phyloP scores from a whole-genome alignment of 192 early-diverging fungal species.

The Fimicolochytrium jonesii region DNA sequence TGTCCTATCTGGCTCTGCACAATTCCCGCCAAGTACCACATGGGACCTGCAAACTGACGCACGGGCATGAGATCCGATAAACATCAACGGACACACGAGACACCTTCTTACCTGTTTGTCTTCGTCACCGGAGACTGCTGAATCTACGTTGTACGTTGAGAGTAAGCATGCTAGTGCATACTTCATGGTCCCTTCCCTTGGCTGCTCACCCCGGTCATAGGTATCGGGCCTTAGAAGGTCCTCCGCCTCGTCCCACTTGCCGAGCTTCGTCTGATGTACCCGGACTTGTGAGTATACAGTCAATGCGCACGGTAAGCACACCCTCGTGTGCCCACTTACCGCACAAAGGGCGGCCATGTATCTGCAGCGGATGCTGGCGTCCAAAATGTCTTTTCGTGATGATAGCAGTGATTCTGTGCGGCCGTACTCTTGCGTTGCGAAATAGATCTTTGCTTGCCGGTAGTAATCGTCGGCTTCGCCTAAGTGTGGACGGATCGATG shows the following conservation, averaged over 20 bases:
- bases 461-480: slow-evolving; percentile 8
- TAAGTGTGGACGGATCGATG: not conserved
- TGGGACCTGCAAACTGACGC: slow-evolving; percentile 30
- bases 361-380: slow-evolving; percentile 2
- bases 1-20: slow-evolving; percentile 49
- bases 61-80: no score
- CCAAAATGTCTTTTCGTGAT: not conserved
- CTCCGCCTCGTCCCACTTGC: slow-evolving; percentile 10
- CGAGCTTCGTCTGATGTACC: slow-evolving; percentile 3
- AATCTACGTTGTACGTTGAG: no score
- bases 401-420: slow-evolving; percentile 3
- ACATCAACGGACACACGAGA: no score
- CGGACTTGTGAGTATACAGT: no score
- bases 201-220: no score
- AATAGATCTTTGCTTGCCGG: slow-evolving; percentile 20
- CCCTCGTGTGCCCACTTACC: no score
- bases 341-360: slow-evolving; percentile 18
- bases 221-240: not conserved
- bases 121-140: no score
- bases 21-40: slow-evolving; percentile 59
- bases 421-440: slow-evolving; percentile 8
- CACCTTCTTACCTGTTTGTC: no score
- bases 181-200: no score
- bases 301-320: not conserved
- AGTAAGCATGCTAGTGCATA: no score